Evolutionary conservation across 2,329 filamentous ascomycete genomes (phyloP), one percentile per base, ranked within the genome.

Genomic region (Cladosporium sphaerospermum): DNA sequence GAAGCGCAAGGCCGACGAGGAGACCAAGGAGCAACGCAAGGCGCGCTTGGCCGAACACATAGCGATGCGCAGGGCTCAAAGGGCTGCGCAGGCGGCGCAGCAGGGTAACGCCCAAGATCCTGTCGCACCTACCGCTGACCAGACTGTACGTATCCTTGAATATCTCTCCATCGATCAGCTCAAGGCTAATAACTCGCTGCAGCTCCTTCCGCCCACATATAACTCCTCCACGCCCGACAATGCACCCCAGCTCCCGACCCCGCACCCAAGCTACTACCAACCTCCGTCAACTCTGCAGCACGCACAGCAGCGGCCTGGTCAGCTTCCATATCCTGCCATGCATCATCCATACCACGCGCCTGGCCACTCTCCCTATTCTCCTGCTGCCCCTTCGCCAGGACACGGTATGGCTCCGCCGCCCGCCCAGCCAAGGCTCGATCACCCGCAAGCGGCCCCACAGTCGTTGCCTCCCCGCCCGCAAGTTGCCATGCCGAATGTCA

Each of bases 1-100:
- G 68, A 83, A 83, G 56, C 81, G 84, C 1, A 82, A 88, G 74
- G 75, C 89, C 5, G 5, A 28, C 5, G 23, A 28, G 23, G 89
- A 96, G 73, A 80, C 81, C 4, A 67, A 86, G 0, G 84, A 87
- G 13, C 89, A 95, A 64, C 73, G 96, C 56, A 90, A 92, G 75
- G 83, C 84, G 71, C 80, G 90, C 49, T 72, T 95, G 54, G 88
- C 86, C 8, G 88, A 88, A 62, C 88, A 88, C 67, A 85, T 86
- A 60, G 84, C 84, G 5, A 83, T 82, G 64, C 79, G 81, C 56
- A 82, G 81, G 14, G 80, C 85, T 49, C 78, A 80, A 60, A 75
- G 76, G 28, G 75, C 75, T 18, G 36, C 36, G 36, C 36, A 11
- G 9, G 36, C 36, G 4, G 34, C 34, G 34, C 10, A 11, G 10